Conservation (phyloP, 2,329 filamentous ascomycete species). For the Zasmidium angulare region DNA sequence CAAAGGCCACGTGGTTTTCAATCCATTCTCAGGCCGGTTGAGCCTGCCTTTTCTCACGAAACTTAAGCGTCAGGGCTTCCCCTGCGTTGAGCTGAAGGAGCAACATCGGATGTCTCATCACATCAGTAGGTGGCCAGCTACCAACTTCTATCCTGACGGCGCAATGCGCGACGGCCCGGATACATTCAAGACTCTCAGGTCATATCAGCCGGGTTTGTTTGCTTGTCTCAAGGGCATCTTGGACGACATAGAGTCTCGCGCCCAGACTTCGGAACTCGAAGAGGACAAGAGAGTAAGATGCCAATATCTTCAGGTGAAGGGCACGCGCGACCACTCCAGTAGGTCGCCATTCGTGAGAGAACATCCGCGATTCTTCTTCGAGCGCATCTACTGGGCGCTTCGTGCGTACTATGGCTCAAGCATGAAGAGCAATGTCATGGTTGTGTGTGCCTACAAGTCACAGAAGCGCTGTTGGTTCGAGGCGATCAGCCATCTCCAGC, state of each 20-base stretch:
- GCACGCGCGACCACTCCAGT: conserved; percentile 12
- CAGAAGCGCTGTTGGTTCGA: conserved; percentile 2
- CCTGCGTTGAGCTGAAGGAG: conserved; percentile 18
- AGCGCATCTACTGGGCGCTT: conserved; percentile 6
- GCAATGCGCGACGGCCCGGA: conserved; percentile 16
- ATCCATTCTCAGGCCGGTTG: conserved; percentile 17
- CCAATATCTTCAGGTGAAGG: conserved; percentile 17
- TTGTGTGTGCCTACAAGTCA: conserved; percentile 7
- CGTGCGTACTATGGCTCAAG: conserved; percentile 7
- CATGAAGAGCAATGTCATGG: conserved; percentile 8
- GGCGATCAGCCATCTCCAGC: not conserved
- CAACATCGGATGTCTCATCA: conserved; percentile 19
- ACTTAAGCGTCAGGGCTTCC: conserved; percentile 19
- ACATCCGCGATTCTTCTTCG: conserved; percentile 22
- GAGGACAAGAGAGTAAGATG: conserved; percentile 14
- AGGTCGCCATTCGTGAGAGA: conserved; percentile 15
- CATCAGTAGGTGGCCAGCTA: conserved; percentile 12
- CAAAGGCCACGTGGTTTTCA: conserved; percentile 17
- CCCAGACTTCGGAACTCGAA: not conserved
- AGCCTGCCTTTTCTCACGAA: conserved; percentile 17
- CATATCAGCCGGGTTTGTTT: conserved; percentile 16
- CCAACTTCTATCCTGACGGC: conserved; percentile 16
- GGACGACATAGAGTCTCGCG: not conserved
- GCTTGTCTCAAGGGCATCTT: conserved; percentile 14
- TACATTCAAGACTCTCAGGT: conserved; percentile 9